These are phyloP conservation scores for Mycena capillaripes DNA, from an alignment of 768 basidiomycete species.

Conservation along the genomic window DNA sequence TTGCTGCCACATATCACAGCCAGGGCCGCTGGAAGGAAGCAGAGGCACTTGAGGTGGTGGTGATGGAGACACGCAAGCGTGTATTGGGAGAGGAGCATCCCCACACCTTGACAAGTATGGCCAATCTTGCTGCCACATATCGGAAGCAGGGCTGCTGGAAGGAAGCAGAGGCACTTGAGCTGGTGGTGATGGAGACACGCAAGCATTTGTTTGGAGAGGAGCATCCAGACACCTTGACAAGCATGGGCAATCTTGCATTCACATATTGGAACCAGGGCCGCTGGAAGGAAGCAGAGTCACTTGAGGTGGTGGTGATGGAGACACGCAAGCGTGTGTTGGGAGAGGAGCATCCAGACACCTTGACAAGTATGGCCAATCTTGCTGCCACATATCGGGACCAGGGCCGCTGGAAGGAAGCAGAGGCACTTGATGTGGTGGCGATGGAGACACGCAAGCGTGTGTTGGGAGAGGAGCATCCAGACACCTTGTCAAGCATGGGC, in stretches of 20 bases:
- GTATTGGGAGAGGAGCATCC: slow-evolving; percentile 3
- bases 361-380: neutral
- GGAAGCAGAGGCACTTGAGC: neutral
- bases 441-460: no score
- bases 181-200: neutral
- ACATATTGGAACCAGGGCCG: no score
- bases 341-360: neutral
- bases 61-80: neutral
- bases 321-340: slow-evolving; percentile 2
- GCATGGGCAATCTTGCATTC: neutral
- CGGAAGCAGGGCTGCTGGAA: neutral
- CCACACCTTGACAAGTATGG: neutral
- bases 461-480: no score
- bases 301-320: no score
- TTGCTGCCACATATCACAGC: neutral
- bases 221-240: neutral
- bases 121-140: neutral
- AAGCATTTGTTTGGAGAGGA: neutral
- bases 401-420: slow-evolving; percentile 3
- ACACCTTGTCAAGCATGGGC: no score
- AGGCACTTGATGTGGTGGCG: no score
- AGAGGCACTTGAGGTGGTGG: neutral
- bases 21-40: slow-evolving; percentile 3
- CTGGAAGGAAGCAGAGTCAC: no score
- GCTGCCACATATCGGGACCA: neutral